These are phyloP conservation scores for Knoxdaviesia capensis DNA, from an alignment of 2,329 filamentous ascomycete species.

Conservation along the genomic window DNA sequence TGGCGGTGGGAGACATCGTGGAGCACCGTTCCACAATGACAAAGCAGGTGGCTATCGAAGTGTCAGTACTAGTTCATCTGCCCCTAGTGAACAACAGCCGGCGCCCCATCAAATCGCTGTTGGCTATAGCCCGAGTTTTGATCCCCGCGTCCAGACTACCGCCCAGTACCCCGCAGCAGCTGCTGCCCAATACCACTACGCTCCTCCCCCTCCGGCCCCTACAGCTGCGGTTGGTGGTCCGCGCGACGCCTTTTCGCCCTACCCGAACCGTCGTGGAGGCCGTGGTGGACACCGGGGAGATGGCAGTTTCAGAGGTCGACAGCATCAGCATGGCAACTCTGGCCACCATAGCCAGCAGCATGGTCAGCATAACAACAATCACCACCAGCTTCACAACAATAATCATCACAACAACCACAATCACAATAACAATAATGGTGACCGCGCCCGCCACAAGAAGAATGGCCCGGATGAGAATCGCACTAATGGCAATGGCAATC, in stretches of 20 bases:
- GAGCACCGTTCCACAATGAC: too few species aligned
- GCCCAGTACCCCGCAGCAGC: conserved; percentile 7
- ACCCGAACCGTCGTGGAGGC: conserved; percentile 14
- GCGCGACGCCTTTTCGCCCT: conserved; percentile 7
- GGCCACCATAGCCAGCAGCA: conserved; percentile 16
- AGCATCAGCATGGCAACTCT: conserved; percentile 24
- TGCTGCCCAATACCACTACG: conserved; percentile 17
- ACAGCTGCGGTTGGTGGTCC: conserved; percentile 8
- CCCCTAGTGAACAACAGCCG: background rate
- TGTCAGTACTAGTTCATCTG: background rate
- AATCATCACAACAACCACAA: conserved; percentile 7
- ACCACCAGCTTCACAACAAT: conserved; percentile 8
- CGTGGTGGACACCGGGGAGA: conserved; percentile 17
- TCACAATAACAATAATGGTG: conserved; percentile 4
- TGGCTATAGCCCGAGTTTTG: too few species aligned
- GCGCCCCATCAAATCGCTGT: background rate
- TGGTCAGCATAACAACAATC: conserved; percentile 11
- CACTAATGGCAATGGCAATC: conserved; percentile 6
- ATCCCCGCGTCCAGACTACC: conserved; percentile 6
- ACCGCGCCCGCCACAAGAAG: conserved; percentile 1
- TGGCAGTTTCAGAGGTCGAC: conserved; percentile 20
- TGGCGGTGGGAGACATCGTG: background rate
- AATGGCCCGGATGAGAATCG: background rate
- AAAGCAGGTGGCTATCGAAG: too few species aligned
- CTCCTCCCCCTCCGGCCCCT: conserved; percentile 17